phyloP scores from a whole-genome alignment of 108 stramenopile species.

The Discostella stelligeroides region DNA sequence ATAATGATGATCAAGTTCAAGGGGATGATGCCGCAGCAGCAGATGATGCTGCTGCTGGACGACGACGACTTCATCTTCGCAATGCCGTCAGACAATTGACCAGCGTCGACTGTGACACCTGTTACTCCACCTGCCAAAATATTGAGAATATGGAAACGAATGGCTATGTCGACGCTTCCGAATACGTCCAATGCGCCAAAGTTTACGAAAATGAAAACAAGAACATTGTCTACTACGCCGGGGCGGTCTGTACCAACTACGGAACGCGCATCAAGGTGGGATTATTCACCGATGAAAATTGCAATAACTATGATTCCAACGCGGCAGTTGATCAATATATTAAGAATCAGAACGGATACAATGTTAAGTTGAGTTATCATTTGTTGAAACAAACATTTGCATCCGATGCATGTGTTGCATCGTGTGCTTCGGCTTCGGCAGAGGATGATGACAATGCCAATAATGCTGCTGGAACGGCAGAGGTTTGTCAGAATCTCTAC shows the following conservation, averaged over 20 bases:
- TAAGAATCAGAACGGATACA: constrained; percentile 62
- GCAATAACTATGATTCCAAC: constrained; percentile 51
- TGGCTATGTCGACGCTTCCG: constrained; percentile 74
- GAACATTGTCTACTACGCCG: constrained; percentile 64
- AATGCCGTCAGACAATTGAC: constrained; percentile 10
- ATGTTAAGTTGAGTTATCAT: constrained; percentile 80
- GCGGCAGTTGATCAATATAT: constrained; percentile 78
- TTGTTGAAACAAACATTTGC: constrained; percentile 82
- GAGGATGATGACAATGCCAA: constrained; percentile 33
- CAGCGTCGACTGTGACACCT: constrained; percentile 66
- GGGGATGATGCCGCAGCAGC: constrained; percentile 15
- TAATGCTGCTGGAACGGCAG: constrained; percentile 39
- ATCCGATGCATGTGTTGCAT: constrained; percentile 54
- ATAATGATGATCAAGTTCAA: too few species aligned
- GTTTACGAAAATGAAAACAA: constrained; percentile 69
- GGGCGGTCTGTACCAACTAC: constrained; percentile 64
- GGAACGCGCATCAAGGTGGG: constrained; percentile 87
- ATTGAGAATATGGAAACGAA: constrained; percentile 69
- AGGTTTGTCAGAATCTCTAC: constrained; percentile 75
- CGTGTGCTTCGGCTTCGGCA: constrained; percentile 52
- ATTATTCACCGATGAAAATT: constrained; percentile 77
- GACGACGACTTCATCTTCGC: constrained; percentile 1
- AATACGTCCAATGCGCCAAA: constrained; percentile 62
- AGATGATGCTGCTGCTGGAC: not conserved
- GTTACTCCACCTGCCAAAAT: constrained; percentile 76